phyloP scores from a whole-genome alignment of 495 filamentous ascomycete species.

The Penicillium parvum region DNA sequence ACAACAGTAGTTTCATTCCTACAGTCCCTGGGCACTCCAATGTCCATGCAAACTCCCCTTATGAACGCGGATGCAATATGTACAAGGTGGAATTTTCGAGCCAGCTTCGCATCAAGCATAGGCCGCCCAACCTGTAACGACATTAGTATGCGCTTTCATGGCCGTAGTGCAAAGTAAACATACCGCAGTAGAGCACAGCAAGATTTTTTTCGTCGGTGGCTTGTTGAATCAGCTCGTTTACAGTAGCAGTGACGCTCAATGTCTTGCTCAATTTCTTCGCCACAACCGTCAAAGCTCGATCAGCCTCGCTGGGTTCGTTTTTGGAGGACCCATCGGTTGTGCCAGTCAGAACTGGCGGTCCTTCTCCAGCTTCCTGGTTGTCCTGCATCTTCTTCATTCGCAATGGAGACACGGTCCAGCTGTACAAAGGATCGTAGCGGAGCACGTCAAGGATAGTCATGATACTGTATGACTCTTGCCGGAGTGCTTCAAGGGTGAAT shows the following conservation, averaged over 20 bases:
- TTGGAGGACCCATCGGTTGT: conserved; percentile 40
- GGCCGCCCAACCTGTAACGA: conserved; percentile 56
- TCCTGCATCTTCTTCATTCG: conserved; percentile 75
- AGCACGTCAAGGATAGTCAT: conserved; percentile 96
- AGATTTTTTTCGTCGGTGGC: conserved; percentile 90
- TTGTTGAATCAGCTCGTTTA: conserved; percentile 95
- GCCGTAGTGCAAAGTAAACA: conserved; percentile 22
- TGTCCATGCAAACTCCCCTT: not conserved
- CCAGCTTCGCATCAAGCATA: conserved; percentile 47
- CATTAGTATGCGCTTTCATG: conserved; percentile 5
- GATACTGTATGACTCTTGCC: conserved; percentile 89
- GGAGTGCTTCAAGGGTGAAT: conserved; percentile 88
- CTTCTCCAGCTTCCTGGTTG: conserved; percentile 47
- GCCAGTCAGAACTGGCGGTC: conserved; percentile 31
- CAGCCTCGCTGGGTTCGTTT: conserved; percentile 86
- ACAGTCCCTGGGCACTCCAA: too few species aligned
- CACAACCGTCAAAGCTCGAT: conserved; percentile 86
- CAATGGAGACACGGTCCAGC: conserved; percentile 89
- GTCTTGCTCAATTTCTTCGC: conserved; percentile 92
- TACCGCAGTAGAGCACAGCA: conserved; percentile 87
- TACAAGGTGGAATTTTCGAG: not conserved
- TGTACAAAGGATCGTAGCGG: conserved; percentile 93
- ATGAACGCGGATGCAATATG: not conserved
- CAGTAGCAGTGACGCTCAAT: conserved; percentile 87
- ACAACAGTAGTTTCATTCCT: too few species aligned